Base-by-base conservation (phyloP, 768 basidiomycete species). In the Boletus huronensis region DNA sequence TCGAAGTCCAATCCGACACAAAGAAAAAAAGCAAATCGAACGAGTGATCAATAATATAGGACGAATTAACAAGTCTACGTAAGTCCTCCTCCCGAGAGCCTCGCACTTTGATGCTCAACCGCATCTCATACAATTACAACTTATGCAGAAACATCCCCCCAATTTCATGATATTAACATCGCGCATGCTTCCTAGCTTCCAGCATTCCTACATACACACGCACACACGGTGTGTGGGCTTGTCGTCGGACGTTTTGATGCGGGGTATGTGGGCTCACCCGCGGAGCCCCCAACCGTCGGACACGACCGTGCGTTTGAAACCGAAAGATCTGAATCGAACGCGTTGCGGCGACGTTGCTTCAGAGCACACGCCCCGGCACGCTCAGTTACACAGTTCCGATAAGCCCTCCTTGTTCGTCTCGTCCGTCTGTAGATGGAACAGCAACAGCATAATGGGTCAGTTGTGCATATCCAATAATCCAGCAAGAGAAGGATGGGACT, bases 391-490 rank as follows among this genome's bases (percentile, higher is more conserved):
- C n/a, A 17, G 43, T n/a, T 35, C 28, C 17, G 56, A 48, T 42
- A 62, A 23, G 17, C 14, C 13, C 40, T 5, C 17, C 39, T 62
- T 59, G 39, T 43, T 40, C n/a, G 23, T 19, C 3, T 46, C 7
- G 19, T 50, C 59, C 19, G 43, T 6, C 59, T 59, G 38, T 31
- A 7, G 1, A 36, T n/a, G 16, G n/a, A 23, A 21, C 4, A 40
- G 29, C 7, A 23, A 29, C 26, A 26, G 1, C 3, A 31, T 16
- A 23, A 13, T 6, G 10, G 7, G 26, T 57, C 35, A 16, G 35
- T n/a, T 4, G 1, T 16, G 10, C n/a, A 29, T 16, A 16, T 26
- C 13, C 23, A 21, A 32, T 21, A 9, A 16, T n/a, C 16, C 6
- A 29, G 19, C 7, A 28, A 40, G 9, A 32, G 7, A 44, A 5